Percentiles rank a stretch among this genome's conserved stretches.
These are phyloP conservation scores for Solanum ossicruentum DNA, from an alignment of 257 asterid genomes.

Conservation along the genomic window DNA sequence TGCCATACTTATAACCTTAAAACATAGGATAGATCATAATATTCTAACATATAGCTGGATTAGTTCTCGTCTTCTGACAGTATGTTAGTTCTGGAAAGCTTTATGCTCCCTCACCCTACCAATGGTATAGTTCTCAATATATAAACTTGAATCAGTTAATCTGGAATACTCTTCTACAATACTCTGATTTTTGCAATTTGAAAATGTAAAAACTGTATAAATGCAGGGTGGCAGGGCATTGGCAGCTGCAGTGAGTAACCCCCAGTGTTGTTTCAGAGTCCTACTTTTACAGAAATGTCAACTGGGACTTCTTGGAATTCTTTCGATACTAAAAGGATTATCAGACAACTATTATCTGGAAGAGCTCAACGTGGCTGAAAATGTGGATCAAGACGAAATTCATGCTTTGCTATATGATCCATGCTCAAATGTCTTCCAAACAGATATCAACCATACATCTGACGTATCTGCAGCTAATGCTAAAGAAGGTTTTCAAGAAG, in stretches of 20 bases:
- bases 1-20: neutral
- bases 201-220: slow-evolving; percentile 13
- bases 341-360: slow-evolving; percentile 42
- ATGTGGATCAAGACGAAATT: slow-evolving; percentile 25
- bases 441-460: neutral
- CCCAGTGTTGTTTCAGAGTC: slow-evolving; percentile 46
- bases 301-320: slow-evolving; percentile 49
- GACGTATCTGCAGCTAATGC: slow-evolving; percentile 1
- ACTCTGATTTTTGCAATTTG: neutral
- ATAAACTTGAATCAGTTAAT: neutral
- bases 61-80: neutral
- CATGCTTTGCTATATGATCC: slow-evolving; percentile 6
- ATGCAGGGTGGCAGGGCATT: slow-evolving; percentile 65
- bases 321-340: slow-evolving; percentile 40
- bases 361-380: slow-evolving; percentile 83
- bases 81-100: neutral
- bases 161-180: neutral
- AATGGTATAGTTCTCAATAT: neutral
- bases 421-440: slow-evolving; percentile 5
- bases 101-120: neutral
- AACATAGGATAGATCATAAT: neutral
- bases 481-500: slow-evolving; percentile 11
- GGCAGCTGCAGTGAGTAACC: slow-evolving; percentile 45
- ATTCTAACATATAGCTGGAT: neutral
- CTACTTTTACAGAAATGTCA: slow-evolving; percentile 56